Conservation (phyloP, 139 green algal species). For the Tetraselmis striata region DNA sequence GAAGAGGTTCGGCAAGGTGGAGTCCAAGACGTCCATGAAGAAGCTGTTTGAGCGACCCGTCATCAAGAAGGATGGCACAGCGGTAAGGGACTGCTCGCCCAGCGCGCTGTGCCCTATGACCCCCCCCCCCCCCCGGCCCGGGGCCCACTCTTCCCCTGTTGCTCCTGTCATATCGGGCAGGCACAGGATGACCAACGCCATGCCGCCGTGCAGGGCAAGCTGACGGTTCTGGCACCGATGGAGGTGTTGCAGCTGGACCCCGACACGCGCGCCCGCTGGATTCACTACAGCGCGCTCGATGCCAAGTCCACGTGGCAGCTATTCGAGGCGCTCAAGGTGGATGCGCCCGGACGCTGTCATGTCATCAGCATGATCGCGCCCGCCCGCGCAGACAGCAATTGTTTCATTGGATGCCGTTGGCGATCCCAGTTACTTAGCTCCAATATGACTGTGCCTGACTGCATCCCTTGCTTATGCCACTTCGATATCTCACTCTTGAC, state of each 20-base stretch:
- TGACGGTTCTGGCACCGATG: conserved; percentile 47
- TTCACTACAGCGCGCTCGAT: conserved; percentile 88
- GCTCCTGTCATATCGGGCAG: too few relatives aligned
- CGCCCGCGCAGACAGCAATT: too few relatives aligned
- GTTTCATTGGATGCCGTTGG: too few relatives aligned
- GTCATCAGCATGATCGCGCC: too few relatives aligned
- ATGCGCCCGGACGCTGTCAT: too few relatives aligned
- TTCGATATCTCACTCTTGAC: too few relatives aligned
- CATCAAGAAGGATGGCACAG: conserved; percentile 68
- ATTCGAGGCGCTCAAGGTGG: not conserved
- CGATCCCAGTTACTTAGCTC: too few relatives aligned
- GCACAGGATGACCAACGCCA: too few relatives aligned
- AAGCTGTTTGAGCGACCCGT: conserved; percentile 71
- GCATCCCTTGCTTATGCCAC: too few relatives aligned
- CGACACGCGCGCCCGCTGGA: conserved; percentile 58
- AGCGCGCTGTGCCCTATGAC: not conserved
- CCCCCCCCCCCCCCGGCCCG: too few relatives aligned
- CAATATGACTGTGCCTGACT: too few relatives aligned
- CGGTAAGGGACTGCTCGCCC: conserved; percentile 41
- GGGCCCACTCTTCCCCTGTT: too few relatives aligned
- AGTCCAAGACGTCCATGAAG: conserved; percentile 82
- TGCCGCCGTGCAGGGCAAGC: conserved; percentile 16
- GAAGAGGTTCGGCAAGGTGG: conserved; percentile 12
- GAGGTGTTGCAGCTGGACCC: conserved; percentile 60
- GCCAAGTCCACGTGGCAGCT: conserved; percentile 42